These are phyloP conservation scores for Salix udensis DNA, from an alignment of 345 rosid genomes.

Conservation along the genomic window DNA sequence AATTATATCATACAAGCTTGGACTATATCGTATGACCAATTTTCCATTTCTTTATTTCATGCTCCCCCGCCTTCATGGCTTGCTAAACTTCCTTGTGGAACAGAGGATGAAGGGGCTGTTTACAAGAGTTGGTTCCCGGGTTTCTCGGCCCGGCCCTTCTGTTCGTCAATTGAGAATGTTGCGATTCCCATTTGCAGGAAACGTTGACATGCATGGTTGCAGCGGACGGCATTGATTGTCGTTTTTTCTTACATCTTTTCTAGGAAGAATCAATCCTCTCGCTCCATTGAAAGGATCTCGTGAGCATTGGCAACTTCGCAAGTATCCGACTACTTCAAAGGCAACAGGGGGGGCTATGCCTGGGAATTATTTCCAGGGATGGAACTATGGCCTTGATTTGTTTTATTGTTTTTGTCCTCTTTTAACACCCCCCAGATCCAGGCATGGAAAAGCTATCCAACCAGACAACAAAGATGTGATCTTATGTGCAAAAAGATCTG, in stretches of 20 bases:
- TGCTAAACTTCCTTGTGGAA: not conserved
- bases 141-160: slow-evolving; percentile 27
- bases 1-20: not conserved
- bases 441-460: not conserved
- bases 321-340: not conserved
- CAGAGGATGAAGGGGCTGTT: slow-evolving; percentile 23
- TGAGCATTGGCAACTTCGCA: not conserved
- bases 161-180: not conserved
- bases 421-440: not conserved
- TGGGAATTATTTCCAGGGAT: not conserved
- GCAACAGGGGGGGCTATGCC: not conserved
- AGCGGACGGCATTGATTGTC: not conserved
- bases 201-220: not conserved
- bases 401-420: not conserved
- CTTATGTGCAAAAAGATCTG: not conserved
- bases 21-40: not conserved
- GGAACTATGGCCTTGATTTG: not conserved
- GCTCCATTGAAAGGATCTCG: not conserved
- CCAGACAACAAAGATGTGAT: not conserved
- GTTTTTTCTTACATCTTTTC: not conserved
- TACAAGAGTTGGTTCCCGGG: slow-evolving; percentile 28
- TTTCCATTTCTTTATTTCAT: not conserved
- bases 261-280: not conserved
- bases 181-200: not conserved
- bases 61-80: not conserved